Base-by-base conservation (phyloP, 805 yeast genomes). In the Ogataea polymorpha region DNA sequence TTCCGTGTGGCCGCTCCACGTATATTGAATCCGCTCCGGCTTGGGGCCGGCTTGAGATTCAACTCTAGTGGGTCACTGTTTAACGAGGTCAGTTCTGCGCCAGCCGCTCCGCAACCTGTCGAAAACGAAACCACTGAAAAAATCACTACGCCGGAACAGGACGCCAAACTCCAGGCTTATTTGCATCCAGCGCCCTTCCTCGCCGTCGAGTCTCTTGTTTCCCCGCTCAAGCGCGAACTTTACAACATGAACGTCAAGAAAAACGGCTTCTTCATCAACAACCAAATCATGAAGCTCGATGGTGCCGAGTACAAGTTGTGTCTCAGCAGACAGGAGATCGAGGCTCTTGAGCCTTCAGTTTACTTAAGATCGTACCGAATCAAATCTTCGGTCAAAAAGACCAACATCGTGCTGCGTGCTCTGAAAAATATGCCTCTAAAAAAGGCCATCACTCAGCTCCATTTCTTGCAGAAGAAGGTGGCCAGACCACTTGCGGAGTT, bases 371-470 rank as follows among this genome's bases (percentile, higher is more conserved):
- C 95, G 9, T 82, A 73, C 70, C 76, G 98, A 63, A 74, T 90
- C 53, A 87, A 87, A 62, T 77, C 90, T n/a, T 82, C 95, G 5
- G 77, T 83, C 70, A 91, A 91, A 66, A 91, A 91, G 66, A 87
- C 93, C 32, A 87, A 87, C 9, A 70, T 80, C 28, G 84, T 88
- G 35, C 71, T 86, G 50, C 74, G 97, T 51, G 77, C 89, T 56
- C 75, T 90, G 44, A 75, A 86, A 42, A 82, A 82, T 24, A 66
- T 85, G 64, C 74, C 79, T 39, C 79, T 86, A 25, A 77, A 80
- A 52, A 77, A 76, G 31, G 98, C 97, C 38, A 84, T 91, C 52
- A 87, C 91, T 29, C 97, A 90, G 67, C 81, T 90, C 53, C 97
- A 91, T 63, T 91, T 91, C 70, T 79, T 80, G 60, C 74, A 80